A percentile compares a stretch with the other conserved stretches of the same genome.
phyloP scores from a whole-genome alignment of 345 rosid species.

The Viola odorata region DNA sequence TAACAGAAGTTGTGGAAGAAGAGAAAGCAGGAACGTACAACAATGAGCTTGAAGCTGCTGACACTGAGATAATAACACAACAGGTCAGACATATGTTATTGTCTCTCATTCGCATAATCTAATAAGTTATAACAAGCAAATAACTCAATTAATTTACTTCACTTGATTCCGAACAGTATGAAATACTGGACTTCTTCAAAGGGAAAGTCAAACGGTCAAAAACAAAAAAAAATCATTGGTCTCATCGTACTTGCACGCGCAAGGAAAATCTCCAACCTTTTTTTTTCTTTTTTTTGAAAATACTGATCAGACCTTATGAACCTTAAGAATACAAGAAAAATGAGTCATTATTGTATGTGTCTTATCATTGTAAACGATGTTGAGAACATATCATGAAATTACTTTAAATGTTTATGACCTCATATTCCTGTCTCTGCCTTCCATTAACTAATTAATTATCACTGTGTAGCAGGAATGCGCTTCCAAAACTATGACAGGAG shows the following conservation, averaged over 20 bases:
- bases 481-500: constrained; percentile 19
- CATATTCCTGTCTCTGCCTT: no score
- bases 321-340: no score
- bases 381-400: no score
- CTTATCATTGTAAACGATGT: no score
- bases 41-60: constrained; percentile 4
- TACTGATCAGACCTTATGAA: no score
- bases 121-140: constrained; percentile 1
- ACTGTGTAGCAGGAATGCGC: constrained; percentile 11
- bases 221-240: not conserved
- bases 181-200: not conserved
- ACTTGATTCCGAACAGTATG: not conserved
- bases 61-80: constrained; percentile 6
- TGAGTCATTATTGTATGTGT: no score
- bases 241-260: not conserved
- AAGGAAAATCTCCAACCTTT: no score
- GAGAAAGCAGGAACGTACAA: constrained; percentile 16
- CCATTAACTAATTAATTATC: not conserved
- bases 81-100: constrained; percentile 18
- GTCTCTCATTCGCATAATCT: not conserved
- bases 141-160: not conserved
- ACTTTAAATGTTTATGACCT: no score
- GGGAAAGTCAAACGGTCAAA: no score
- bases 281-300: no score
- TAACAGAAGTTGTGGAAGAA: constrained; percentile 13